Conservation (phyloP, 2,329 filamentous ascomycete genomes). For the Alternaria sp. region DNA sequence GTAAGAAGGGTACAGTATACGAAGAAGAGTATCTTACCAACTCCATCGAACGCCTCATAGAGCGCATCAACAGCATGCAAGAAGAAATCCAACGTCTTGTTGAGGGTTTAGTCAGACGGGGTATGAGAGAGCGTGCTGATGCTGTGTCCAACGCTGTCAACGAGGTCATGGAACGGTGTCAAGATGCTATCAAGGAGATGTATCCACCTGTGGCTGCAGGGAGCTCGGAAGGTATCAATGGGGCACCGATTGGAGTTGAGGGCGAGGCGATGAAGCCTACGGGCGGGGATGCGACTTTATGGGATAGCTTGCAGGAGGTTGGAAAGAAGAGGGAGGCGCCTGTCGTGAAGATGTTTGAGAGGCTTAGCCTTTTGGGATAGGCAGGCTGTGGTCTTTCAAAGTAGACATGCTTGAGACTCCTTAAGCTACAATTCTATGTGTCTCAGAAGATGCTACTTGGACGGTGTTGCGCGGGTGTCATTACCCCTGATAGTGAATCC, state of each 20-base stretch:
- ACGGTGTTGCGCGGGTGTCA: not conserved
- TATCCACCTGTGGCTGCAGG: conserved; percentile 19
- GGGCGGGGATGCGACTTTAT: conserved; percentile 55
- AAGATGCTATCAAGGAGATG: conserved; percentile 66
- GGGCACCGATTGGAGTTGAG: conserved; percentile 11
- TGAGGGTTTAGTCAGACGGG: conserved; percentile 75
- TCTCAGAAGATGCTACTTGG: not conserved
- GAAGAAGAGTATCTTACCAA: conserved; percentile 97
- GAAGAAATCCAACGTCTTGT: conserved; percentile 77
- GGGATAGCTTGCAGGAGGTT: conserved; percentile 51
- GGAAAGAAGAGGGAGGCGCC: conserved; percentile 55
- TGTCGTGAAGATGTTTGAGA: conserved; percentile 59
- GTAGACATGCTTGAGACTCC: not conserved
- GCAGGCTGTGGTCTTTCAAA: no score
- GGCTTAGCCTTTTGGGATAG: conserved; percentile 44
- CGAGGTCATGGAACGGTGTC: conserved; percentile 76
- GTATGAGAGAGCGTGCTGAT: conserved; percentile 85
- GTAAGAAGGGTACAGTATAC: conserved; percentile 96
- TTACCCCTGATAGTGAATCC: not conserved
- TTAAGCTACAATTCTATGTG: not conserved
- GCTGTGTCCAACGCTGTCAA: conserved; percentile 76
- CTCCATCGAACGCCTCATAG: conserved; percentile 80
- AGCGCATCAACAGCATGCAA: conserved; percentile 75
- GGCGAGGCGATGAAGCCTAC: conserved; percentile 40
- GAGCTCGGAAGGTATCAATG: not conserved